Conservation (phyloP, 2,329 filamentous ascomycete species). For the Aureobasidium vineae region DNA sequence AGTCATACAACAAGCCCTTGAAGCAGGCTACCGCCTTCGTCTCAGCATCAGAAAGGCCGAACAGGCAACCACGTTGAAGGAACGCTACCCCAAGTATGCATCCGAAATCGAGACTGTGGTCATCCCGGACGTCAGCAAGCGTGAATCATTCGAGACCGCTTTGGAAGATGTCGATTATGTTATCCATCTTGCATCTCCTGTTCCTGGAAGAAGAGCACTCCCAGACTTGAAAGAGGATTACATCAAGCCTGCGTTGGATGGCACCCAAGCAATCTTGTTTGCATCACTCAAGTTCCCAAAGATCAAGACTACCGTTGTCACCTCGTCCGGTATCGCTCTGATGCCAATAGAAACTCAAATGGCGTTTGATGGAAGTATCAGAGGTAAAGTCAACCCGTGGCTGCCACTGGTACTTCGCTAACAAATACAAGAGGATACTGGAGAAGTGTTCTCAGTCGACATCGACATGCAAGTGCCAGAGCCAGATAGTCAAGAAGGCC, state of each 20-base stretch:
- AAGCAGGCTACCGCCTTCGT: slow-evolving; percentile 31
- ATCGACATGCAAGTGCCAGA: slow-evolving; percentile 3
- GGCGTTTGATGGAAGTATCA: background rate
- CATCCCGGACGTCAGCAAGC: slow-evolving; percentile 29
- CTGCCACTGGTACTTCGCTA: background rate
- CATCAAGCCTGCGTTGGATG: slow-evolving; percentile 35
- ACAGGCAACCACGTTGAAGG: slow-evolving; percentile 21
- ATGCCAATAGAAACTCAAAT: slow-evolving; percentile 28
- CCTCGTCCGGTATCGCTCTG: slow-evolving; percentile 32
- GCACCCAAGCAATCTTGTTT: slow-evolving; percentile 32
- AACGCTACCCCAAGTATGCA: background rate
- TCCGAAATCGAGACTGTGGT: slow-evolving; percentile 28
- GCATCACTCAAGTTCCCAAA: slow-evolving; percentile 32
- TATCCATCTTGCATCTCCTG: slow-evolving; percentile 38
- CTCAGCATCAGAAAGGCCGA: slow-evolving; percentile 29
- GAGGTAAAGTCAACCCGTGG: background rate
- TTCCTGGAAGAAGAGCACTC: slow-evolving; percentile 28
- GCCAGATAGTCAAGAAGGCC: slow-evolving; percentile 29
- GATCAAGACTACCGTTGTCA: slow-evolving; percentile 36
- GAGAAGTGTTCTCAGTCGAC: slow-evolving; percentile 28
- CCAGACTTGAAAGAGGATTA: slow-evolving; percentile 31
- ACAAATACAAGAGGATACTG: slow-evolving; percentile 15
- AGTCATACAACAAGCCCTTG: slow-evolving; percentile 30
- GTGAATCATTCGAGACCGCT: slow-evolving; percentile 28
- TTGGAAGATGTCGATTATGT: slow-evolving; percentile 34